A percentile compares a stretch with the other conserved stretches of the same genome.
Conservation (phyloP, 208 protist genomes). For the Acanthamoeba lenticulata region DNA sequence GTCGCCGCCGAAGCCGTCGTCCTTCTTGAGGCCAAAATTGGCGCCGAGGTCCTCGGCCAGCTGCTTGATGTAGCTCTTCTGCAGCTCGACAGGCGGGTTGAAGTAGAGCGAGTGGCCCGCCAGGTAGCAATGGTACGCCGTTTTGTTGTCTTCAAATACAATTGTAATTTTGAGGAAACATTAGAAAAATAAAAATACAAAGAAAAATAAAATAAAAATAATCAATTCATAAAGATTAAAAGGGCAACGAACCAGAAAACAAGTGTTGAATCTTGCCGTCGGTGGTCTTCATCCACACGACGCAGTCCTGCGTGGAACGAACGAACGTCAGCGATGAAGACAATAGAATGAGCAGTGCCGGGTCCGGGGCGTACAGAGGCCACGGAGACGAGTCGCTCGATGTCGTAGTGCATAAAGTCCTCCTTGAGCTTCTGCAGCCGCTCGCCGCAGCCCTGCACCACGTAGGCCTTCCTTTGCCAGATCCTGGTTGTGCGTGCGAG, state of each 20-base stretch:
- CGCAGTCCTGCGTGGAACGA: slow-evolving; percentile 38
- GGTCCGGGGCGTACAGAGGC: background rate
- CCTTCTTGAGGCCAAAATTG: slow-evolving; percentile 56
- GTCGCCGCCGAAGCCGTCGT: slow-evolving; percentile 53
- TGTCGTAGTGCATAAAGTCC: slow-evolving; percentile 51
- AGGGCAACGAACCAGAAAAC: background rate
- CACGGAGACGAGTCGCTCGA: background rate
- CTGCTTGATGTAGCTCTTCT: slow-evolving; percentile 58
- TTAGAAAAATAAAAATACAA: no score
- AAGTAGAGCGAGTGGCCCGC: slow-evolving; percentile 60
- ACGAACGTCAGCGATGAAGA: background rate
- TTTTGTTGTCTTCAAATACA: slow-evolving; percentile 11
- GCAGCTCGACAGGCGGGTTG: slow-evolving; percentile 22
- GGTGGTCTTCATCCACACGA: slow-evolving; percentile 64
- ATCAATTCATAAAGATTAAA: no score
- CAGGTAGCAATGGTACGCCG: slow-evolving; percentile 54
- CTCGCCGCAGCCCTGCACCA: slow-evolving; percentile 50
- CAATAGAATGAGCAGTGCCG: background rate
- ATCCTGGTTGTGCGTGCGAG: background rate
- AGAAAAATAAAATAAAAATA: background rate
- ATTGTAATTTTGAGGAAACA: background rate
- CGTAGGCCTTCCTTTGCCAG: slow-evolving; percentile 52
- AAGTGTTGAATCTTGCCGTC: slow-evolving; percentile 48
- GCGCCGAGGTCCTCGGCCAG: slow-evolving; percentile 40
- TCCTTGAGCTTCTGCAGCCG: background rate